Evolutionary conservation across 352 stramenopile genomes (phyloP).

Genomic region (Phytophthora parvispora): DNA sequence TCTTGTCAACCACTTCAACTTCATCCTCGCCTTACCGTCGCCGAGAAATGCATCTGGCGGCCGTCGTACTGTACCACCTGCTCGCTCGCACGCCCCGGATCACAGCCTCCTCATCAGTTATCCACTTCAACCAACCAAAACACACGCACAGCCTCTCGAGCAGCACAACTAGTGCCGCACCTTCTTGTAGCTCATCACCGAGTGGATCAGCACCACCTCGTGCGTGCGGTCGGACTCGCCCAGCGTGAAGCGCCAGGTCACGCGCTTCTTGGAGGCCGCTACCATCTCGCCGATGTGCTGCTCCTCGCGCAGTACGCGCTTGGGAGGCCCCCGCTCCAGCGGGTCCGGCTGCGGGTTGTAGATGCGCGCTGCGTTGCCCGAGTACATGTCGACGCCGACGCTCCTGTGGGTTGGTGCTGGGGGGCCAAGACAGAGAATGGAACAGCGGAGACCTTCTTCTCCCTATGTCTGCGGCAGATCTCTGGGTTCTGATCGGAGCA

Average conservation of each 20-base stretch:
- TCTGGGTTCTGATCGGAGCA: conserved; percentile 22
- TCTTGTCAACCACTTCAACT: conserved; percentile 14
- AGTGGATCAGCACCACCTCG: conserved; percentile 85
- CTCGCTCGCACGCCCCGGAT: conserved; percentile 2
- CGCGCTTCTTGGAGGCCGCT: conserved; percentile 85
- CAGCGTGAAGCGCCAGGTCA: conserved; percentile 87
- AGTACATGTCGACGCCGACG: conserved; percentile 58
- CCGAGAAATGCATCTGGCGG: conserved; percentile 85
- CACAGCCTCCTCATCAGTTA: conserved; percentile 16
- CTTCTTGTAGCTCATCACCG: conserved; percentile 91
- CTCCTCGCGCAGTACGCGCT: conserved; percentile 78
- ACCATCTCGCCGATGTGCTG: conserved; percentile 86
- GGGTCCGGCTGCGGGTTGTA: conserved; percentile 81
- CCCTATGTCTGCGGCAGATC: conserved; percentile 22
- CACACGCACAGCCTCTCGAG: not conserved
- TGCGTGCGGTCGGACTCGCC: conserved; percentile 79
- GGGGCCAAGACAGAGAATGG: not conserved
- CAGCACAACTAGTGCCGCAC: conserved; percentile 18
- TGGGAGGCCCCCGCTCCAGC: conserved; percentile 72
- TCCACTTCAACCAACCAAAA: conserved; percentile 3
- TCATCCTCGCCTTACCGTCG: conserved; percentile 51
- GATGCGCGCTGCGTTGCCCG: conserved; percentile 59
- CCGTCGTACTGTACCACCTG: conserved; percentile 85
- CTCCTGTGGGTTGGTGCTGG: not conserved
- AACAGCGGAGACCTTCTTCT: conserved; percentile 5